These are phyloP conservation scores for Coemansia sp. DNA, from an alignment of 192 early-diverging fungal genomes.

Conservation along the genomic window DNA sequence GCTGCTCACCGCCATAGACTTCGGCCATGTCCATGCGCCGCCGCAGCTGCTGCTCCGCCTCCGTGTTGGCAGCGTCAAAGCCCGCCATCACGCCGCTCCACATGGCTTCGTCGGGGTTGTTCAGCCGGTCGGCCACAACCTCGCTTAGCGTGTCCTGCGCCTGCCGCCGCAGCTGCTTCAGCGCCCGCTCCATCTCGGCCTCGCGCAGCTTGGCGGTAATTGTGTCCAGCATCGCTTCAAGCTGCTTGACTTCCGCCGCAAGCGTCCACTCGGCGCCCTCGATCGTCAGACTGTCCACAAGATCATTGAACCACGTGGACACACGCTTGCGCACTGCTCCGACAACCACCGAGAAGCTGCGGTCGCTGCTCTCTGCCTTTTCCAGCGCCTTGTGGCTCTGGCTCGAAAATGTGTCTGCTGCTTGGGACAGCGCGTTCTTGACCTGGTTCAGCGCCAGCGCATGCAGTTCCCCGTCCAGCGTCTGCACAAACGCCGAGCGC, in stretches of 20 bases:
- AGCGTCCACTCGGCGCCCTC: constrained; percentile 33
- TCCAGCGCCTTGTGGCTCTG: constrained; percentile 51
- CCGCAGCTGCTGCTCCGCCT: constrained; percentile 4
- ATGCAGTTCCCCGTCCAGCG: constrained; percentile 74
- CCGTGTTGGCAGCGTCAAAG: constrained; percentile 57
- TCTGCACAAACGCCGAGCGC: constrained; percentile 75
- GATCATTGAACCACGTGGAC: constrained; percentile 16
- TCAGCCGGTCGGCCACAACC: constrained; percentile 65
- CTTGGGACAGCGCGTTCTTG: constrained; percentile 78
- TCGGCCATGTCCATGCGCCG: constrained; percentile 55
- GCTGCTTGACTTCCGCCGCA: constrained; percentile 26
- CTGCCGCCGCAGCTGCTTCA: constrained; percentile 14
- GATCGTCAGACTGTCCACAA: constrained; percentile 20
- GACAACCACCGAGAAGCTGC: constrained; percentile 63
- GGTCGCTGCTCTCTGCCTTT: constrained; percentile 30
- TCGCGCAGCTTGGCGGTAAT: constrained; percentile 33
- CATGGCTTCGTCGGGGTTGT: constrained; percentile 64
- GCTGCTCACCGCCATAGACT: constrained; percentile 57
- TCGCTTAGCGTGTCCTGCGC: constrained; percentile 65
- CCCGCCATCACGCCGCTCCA: constrained; percentile 69
- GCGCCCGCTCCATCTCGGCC: constrained; percentile 40
- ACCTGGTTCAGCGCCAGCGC: constrained; percentile 84
- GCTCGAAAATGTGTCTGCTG: constrained; percentile 66
- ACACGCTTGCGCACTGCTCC: constrained; percentile 22
- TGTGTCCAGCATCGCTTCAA: constrained; percentile 27